Percentiles rank a stretch among this genome's conserved stretches.
Conservation (phyloP, 805 yeast genomes). For the Candida piceae region DNA sequence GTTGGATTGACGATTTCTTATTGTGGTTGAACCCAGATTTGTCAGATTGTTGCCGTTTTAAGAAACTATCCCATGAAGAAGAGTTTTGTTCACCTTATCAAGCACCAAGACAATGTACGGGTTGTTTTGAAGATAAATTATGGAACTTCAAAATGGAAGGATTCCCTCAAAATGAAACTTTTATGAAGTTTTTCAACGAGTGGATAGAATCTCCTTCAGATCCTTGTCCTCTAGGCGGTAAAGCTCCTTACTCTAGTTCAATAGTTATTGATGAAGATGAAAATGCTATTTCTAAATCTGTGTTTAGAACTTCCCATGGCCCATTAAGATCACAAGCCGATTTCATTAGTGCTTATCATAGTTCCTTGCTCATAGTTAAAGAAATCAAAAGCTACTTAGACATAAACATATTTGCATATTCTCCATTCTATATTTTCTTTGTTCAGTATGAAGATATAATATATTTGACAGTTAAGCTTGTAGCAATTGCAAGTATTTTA, state of each 20-base stretch:
- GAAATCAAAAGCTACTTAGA: slow-evolving; percentile 41
- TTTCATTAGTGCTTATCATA: slow-evolving; percentile 73
- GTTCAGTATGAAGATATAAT: slow-evolving; percentile 77
- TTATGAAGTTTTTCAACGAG: slow-evolving; percentile 63
- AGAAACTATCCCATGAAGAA: slow-evolving; percentile 40
- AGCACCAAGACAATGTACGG: slow-evolving; percentile 65
- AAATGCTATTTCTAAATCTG: slow-evolving; percentile 45
- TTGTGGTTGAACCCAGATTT: slow-evolving; percentile 82
- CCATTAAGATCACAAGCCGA: slow-evolving; percentile 81
- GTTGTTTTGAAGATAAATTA: slow-evolving; percentile 59
- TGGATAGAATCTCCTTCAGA: slow-evolving; percentile 85
- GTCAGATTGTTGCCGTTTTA: slow-evolving; percentile 78
- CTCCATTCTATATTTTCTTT: slow-evolving; percentile 89
- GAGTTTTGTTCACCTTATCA: slow-evolving; percentile 65
- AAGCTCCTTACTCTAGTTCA: slow-evolving; percentile 77
- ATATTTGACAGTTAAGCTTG: slow-evolving; percentile 48
- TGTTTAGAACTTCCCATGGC: slow-evolving; percentile 74
- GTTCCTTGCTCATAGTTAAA: slow-evolving; percentile 60
- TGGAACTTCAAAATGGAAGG: slow-evolving; percentile 78
- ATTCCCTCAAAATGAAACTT: slow-evolving; percentile 67
- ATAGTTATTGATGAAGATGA: slow-evolving; percentile 39
- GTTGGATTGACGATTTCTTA: slow-evolving; percentile 90
- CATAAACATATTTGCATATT: slow-evolving; percentile 75
- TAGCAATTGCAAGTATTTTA: slow-evolving; percentile 44
- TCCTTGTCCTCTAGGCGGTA: slow-evolving; percentile 93